Conservation (phyloP, 768 basidiomycete genomes). For the Suillus lakei region DNA sequence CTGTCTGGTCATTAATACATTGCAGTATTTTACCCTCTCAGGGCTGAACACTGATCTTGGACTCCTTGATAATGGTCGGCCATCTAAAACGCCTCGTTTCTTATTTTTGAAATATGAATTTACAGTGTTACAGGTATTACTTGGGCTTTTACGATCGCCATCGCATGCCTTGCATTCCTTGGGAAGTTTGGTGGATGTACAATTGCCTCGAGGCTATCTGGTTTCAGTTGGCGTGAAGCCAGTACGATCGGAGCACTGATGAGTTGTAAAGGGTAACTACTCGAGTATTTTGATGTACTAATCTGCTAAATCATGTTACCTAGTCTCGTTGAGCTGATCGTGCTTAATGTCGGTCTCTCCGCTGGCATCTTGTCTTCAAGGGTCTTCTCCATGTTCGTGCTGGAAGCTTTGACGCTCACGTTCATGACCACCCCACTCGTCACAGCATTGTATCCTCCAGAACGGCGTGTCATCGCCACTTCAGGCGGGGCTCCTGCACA, state of each 20-base stretch:
- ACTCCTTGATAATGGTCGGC: constrained; percentile 72
- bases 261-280: constrained; percentile 89
- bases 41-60: constrained; percentile 91
- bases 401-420: constrained; percentile 82
- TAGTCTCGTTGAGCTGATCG: constrained; percentile 91
- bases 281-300: background rate
- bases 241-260: constrained; percentile 89
- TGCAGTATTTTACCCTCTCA: constrained; percentile 88
- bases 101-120: background rate
- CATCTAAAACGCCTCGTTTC: background rate
- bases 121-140: constrained; percentile 56
- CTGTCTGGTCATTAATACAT: constrained; percentile 4
- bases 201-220: constrained; percentile 64
- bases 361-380: constrained; percentile 76
- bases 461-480: constrained; percentile 52
- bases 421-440: constrained; percentile 87
- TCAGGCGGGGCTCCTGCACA: constrained; percentile 32
- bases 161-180: constrained; percentile 75
- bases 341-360: constrained; percentile 89
- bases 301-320: constrained; percentile 7
- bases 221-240: constrained; percentile 82
- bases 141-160: constrained; percentile 89
- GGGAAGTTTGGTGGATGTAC: constrained; percentile 92
- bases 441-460: constrained; percentile 66
- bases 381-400: constrained; percentile 95